phyloP scores from a whole-genome alignment of 1,284 basidiomycete species.

The Trichosporon sp. region DNA sequence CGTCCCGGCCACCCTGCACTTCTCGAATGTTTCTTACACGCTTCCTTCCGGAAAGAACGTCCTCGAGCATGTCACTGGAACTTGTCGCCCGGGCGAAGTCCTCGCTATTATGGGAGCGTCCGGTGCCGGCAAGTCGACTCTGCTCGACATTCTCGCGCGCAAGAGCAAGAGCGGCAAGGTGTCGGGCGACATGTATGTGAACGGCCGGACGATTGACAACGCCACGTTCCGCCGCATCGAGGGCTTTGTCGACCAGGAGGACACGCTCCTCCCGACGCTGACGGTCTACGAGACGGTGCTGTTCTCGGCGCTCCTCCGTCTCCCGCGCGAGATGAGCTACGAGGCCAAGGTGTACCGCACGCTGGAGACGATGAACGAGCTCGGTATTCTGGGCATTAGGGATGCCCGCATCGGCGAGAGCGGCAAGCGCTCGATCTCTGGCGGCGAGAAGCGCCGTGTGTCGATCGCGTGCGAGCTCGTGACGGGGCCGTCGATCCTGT shows the following conservation, averaged over 20 bases:
- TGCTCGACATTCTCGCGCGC: constrained; percentile 90
- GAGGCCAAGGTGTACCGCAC: constrained; percentile 92
- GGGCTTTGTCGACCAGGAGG: constrained; percentile 97
- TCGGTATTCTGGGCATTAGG: constrained; percentile 88
- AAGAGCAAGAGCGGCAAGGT: constrained; percentile 79
- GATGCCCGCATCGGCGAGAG: constrained; percentile 83
- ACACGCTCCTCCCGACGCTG: constrained; percentile 90
- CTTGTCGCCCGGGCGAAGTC: constrained; percentile 78
- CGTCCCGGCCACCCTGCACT: constrained; percentile 85
- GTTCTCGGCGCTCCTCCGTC: constrained; percentile 80
- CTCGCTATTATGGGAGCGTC: constrained; percentile 95
- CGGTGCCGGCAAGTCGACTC: constrained; percentile 92
- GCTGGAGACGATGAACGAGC: constrained; percentile 90
- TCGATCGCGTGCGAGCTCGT: constrained; percentile 98
- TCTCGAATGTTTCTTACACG: constrained; percentile 75
- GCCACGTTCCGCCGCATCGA: constrained; percentile 68
- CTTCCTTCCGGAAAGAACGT: constrained; percentile 63
- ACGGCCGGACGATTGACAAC: constrained; percentile 72
- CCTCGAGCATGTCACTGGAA: constrained; percentile 73
- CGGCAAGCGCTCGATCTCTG: constrained; percentile 76
- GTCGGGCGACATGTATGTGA: constrained; percentile 72
- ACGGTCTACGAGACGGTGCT: constrained; percentile 97
- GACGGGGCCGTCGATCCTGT: constrained; percentile 89
- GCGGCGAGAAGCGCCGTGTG: constrained; percentile 91
- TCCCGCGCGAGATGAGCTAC: constrained; percentile 90